These are phyloP conservation scores for Hondaea fermentalgiana DNA, from an alignment of 108 stramenopile genomes.

Conservation along the genomic window DNA sequence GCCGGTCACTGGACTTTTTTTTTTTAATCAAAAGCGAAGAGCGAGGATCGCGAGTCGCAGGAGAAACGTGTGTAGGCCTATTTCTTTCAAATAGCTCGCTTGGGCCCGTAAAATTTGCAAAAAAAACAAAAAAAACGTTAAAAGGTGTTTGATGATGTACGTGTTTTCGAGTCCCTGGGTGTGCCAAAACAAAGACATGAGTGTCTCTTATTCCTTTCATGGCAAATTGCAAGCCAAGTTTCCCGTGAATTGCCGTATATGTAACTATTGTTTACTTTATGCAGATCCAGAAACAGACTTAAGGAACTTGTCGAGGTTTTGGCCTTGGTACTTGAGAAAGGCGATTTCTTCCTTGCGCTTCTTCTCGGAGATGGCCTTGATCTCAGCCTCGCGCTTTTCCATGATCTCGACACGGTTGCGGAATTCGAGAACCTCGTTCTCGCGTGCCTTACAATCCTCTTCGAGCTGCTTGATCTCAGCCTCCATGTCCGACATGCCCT, in stretches of 20 bases:
- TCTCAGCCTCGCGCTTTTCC: constrained; percentile 47
- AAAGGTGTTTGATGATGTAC: too few species aligned
- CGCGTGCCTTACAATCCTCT: constrained; percentile 34
- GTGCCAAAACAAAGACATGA: too few species aligned
- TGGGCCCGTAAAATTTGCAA: too few species aligned
- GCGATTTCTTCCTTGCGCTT: constrained; percentile 53
- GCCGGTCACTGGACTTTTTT: too few species aligned
- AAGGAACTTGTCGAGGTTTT: constrained; percentile 56
- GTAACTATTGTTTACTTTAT: neutral
- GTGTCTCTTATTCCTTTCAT: too few species aligned
- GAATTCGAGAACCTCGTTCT: constrained; percentile 45
- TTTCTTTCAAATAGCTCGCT: too few species aligned
- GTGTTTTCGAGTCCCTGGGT: too few species aligned
- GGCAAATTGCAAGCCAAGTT: too few species aligned
- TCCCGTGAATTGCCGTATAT: too few species aligned
- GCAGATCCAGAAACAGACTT: constrained; percentile 7
- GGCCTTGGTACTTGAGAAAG: constrained; percentile 58
- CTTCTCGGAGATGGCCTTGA: constrained; percentile 43
- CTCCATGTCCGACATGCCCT: constrained; percentile 53
- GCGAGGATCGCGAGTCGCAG: neutral
- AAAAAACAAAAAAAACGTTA: too few species aligned
- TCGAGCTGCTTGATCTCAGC: constrained; percentile 25
- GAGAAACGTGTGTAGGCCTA: too few species aligned
- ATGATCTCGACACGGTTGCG: constrained; percentile 50
- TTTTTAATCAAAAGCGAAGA: too few species aligned